Percentiles rank a stretch among this genome's conserved stretches.
Conservation (phyloP, 306 rosid genomes). For the Vigna trinervia region DNA sequence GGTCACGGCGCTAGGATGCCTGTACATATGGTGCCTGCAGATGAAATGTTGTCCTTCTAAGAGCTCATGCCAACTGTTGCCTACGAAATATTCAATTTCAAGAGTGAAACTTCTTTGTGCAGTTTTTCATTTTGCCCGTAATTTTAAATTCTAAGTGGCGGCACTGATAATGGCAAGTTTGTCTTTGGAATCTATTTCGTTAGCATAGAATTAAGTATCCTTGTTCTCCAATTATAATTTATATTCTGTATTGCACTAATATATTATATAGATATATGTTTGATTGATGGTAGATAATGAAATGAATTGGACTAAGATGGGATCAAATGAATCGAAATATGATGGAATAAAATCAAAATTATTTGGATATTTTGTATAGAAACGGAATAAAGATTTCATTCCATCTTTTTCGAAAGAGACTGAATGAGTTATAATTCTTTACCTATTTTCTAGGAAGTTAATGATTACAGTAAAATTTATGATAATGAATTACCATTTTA, state of each 20-base stretch:
- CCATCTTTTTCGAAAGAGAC: no score
- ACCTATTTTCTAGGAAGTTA: no score
- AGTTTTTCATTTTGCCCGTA: slow-evolving; percentile 33
- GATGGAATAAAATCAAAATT: no score
- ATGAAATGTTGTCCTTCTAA: slow-evolving; percentile 59
- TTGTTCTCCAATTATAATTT: background rate
- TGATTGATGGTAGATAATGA: no score
- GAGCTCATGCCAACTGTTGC: slow-evolving; percentile 14
- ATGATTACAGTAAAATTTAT: no score
- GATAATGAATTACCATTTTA: no score
- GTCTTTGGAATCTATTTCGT: background rate
- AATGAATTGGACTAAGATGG: no score
- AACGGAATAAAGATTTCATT: no score
- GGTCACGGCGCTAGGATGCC: slow-evolving; percentile 57
- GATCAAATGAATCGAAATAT: no score
- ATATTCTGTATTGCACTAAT: background rate
- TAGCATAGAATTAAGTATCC: background rate
- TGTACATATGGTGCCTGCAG: slow-evolving; percentile 50
- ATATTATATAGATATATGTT: background rate
- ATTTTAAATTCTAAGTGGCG: slow-evolving; percentile 13
- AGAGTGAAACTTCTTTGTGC: slow-evolving; percentile 42
- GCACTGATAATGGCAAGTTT: slow-evolving; percentile 19
- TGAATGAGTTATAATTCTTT: no score
- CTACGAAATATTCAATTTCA: slow-evolving; percentile 10
- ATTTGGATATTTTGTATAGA: no score